These are phyloP conservation scores for Diutina scorzettiae DNA, from an alignment of 1,139 yeast genomes.

Conservation along the genomic window DNA sequence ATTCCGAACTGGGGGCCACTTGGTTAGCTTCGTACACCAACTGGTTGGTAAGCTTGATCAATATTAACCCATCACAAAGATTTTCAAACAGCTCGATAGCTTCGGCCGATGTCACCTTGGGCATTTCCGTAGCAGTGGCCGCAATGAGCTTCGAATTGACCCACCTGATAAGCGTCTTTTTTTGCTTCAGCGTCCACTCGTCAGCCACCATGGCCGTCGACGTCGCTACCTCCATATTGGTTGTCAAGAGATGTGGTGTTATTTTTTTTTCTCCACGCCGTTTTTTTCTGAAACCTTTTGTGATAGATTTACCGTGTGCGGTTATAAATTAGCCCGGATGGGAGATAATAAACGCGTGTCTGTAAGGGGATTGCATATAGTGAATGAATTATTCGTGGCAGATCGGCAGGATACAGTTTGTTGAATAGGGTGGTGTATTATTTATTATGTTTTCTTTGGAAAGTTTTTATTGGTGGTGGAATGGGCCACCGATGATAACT, in stretches of 20 bases:
- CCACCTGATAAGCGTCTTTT: constrained; percentile 3
- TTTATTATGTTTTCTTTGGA: no score
- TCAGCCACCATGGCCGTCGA: constrained; percentile 4
- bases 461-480: no score
- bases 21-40: constrained; percentile 2
- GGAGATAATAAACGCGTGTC: not conserved
- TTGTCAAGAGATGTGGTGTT: not conserved
- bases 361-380: not conserved
- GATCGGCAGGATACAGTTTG: no score
- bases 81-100: not conserved
- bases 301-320: not conserved
- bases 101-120: not conserved
- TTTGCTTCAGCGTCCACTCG: constrained; percentile 3
- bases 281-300: no score
- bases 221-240: not conserved
- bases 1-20: not conserved
- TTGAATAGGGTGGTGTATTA: no score
- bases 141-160: not conserved
- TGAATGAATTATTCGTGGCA: no score
- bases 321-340: not conserved
- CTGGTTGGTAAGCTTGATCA: constrained; percentile 4
- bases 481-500: no score
- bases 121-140: not conserved
- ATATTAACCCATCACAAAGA: not conserved
- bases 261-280: not conserved